Evolutionary conservation across 306 rosid species (phyloP).

Genomic region (Prosopis cineraria): DNA sequence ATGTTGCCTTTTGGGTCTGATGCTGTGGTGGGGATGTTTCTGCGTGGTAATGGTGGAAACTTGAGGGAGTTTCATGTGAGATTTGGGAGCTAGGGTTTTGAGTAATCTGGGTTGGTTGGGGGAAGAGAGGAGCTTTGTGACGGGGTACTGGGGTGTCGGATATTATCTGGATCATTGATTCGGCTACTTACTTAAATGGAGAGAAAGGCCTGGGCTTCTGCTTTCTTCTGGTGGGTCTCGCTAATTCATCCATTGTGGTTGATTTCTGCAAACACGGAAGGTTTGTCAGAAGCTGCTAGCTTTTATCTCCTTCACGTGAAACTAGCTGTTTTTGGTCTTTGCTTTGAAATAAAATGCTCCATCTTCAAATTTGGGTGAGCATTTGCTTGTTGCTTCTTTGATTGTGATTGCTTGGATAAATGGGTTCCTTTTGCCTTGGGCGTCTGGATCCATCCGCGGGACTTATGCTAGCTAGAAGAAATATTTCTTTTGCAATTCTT

Average conservation of each 20-base stretch:
- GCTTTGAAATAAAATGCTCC: neutral
- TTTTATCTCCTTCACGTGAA: neutral
- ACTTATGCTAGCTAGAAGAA: neutral
- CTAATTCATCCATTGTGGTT: slow-evolving; percentile 56
- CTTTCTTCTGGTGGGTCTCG: slow-evolving; percentile 54
- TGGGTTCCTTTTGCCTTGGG: neutral
- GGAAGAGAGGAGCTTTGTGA: slow-evolving; percentile 36
- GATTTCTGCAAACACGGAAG: slow-evolving; percentile 80
- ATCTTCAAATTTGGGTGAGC: neutral
- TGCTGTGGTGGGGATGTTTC: slow-evolving; percentile 29
- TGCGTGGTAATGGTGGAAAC: slow-evolving; percentile 39
- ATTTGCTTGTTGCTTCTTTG: neutral
- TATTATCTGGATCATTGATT: slow-evolving; percentile 69
- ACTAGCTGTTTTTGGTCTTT: neutral
- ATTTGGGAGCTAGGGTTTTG: slow-evolving; percentile 43
- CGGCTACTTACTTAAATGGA: slow-evolving; percentile 52
- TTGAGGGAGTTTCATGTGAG: slow-evolving; percentile 40
- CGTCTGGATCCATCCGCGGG: neutral
- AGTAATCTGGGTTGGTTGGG: slow-evolving; percentile 24
- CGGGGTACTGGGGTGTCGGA: slow-evolving; percentile 37
- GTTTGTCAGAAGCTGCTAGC: slow-evolving; percentile 37
- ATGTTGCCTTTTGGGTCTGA: slow-evolving; percentile 50
- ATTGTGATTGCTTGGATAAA: neutral
- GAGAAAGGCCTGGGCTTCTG: slow-evolving; percentile 44
- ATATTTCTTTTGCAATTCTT: neutral